Base-by-base conservation (phyloP, 1,139 yeast species). In the Eremothecium coryli region DNA sequence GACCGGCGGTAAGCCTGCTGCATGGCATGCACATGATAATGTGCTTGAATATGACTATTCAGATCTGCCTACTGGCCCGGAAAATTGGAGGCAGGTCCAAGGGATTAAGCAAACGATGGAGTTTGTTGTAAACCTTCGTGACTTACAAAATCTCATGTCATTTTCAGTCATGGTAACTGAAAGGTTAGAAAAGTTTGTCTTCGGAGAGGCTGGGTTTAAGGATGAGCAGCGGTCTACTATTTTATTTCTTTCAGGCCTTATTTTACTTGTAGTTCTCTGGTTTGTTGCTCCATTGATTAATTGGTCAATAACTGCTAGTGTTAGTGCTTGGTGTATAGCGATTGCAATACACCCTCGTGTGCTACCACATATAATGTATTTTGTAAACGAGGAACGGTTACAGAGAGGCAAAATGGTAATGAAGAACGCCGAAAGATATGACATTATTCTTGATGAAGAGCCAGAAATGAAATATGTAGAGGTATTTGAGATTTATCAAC, bases 401-500 rank as follows among this genome's bases (percentile, higher is more conserved):
- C 18, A 50, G 32, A 36, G 49, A 39, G 40, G 38, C 33, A 36
- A 41, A 37, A 40, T 38, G 16, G 38, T 25, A n/a, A 42, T 60
- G 9, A 52, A 58, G 26, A 49, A 57, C 29, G 62, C 65, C 29
- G 72, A 69, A 33, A 53, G 71, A 29, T 53, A 57, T 22, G 76
- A 72, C 38, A 68, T 78, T 22, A 66, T 81, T 10, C 65, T 82
- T 20, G 93, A 82, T 50, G 90, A 80, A 39, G 58, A 70, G 1
- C 79, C 84, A 0, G 78, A 77, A 32, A 63, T 68, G 0, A 62
- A 68, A 35, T 56, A 66, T 10, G 88, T 82, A 5, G 94, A 85
- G 50, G 63, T 86, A 1, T 86, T 68, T 53, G 95, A 85, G 55
- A 65, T 86, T 18, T 82, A 82, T 51, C 66, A 69, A 35, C 80